phyloP scores from a whole-genome alignment of 306 rosid genomes.

The Cicer pinnatifidum region DNA sequence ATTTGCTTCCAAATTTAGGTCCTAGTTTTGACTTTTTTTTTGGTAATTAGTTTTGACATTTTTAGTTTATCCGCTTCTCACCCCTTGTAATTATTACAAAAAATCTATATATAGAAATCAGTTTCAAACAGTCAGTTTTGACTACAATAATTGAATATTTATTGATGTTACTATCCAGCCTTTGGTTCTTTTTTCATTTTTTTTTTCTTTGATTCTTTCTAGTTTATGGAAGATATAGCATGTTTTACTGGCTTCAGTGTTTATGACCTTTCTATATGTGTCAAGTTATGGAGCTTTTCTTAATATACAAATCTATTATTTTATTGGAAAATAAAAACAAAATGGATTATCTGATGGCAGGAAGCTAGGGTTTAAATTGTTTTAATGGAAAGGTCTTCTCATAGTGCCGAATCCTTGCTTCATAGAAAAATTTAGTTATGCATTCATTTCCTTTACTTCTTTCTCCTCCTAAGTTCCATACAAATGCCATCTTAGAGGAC shows the following conservation, averaged over 20 bases:
- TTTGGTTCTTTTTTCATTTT: constrained; percentile 17
- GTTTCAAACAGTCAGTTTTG: constrained; percentile 46
- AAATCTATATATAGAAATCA: constrained; percentile 53
- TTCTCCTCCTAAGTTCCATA: not conserved
- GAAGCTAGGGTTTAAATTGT: constrained; percentile 5
- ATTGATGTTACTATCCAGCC: constrained; percentile 21
- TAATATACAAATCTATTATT: not conserved
- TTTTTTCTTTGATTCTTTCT: constrained; percentile 15
- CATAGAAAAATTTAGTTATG: not conserved
- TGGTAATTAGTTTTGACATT: constrained; percentile 65
- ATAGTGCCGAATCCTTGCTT: not conserved
- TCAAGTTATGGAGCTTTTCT: constrained; percentile 14
- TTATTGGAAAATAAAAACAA: not conserved
- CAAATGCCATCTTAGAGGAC: constrained; percentile 15
- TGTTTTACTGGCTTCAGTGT: not conserved
- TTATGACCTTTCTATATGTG: not conserved
- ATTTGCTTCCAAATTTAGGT: constrained; percentile 84
- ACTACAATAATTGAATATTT: constrained; percentile 34
- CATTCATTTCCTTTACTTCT: not conserved
- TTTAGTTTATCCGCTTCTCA: constrained; percentile 83
- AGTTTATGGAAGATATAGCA: not conserved
- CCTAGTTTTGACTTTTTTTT: constrained; percentile 82
- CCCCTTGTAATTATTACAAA: constrained; percentile 65
- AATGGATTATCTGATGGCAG: not conserved
- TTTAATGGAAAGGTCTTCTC: not conserved